Evolutionary conservation across 257 asterid genomes (phyloP).

Genomic region (Penstemon newberryi): DNA sequence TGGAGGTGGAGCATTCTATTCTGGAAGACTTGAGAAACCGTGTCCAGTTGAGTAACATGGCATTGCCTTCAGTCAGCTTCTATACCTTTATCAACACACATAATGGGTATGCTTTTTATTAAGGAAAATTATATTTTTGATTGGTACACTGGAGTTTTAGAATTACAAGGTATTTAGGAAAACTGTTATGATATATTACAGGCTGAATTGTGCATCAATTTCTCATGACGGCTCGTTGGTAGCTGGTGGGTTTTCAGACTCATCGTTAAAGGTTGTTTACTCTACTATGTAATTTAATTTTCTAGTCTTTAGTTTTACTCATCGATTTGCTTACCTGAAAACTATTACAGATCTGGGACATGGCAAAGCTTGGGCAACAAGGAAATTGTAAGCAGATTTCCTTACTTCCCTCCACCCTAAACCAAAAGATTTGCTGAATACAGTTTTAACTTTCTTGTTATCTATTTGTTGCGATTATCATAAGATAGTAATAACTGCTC

Average conservation of each 20-base stretch:
- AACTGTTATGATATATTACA: conserved; percentile 28
- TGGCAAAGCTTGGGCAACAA: conserved; percentile 95
- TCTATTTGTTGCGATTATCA: neutral
- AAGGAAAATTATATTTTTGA: neutral
- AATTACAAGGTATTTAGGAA: conserved; percentile 21
- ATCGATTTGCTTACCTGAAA: conserved; percentile 32
- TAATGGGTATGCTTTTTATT: conserved; percentile 56
- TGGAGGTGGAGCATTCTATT: conserved; percentile 87
- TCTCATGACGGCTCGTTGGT: conserved; percentile 93
- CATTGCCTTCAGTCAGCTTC: conserved; percentile 91
- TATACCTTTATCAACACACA: conserved; percentile 93
- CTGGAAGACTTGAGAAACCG: conserved; percentile 95
- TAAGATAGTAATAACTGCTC: neutral
- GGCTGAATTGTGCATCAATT: conserved; percentile 90
- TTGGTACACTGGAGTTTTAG: neutral
- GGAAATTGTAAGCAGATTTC: conserved; percentile 51
- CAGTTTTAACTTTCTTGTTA: neutral
- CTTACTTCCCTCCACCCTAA: conserved; percentile 14
- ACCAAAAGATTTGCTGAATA: neutral
- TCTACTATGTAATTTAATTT: conserved; percentile 22
- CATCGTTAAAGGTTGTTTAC: conserved; percentile 76
- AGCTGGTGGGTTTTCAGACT: conserved; percentile 99
- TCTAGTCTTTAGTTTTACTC: conserved; percentile 19
- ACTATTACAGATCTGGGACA: conserved; percentile 86
- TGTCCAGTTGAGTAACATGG: conserved; percentile 75